phyloP scores from a whole-genome alignment of 2,329 filamentous ascomycete genomes.

The Aspergillus sp. region DNA sequence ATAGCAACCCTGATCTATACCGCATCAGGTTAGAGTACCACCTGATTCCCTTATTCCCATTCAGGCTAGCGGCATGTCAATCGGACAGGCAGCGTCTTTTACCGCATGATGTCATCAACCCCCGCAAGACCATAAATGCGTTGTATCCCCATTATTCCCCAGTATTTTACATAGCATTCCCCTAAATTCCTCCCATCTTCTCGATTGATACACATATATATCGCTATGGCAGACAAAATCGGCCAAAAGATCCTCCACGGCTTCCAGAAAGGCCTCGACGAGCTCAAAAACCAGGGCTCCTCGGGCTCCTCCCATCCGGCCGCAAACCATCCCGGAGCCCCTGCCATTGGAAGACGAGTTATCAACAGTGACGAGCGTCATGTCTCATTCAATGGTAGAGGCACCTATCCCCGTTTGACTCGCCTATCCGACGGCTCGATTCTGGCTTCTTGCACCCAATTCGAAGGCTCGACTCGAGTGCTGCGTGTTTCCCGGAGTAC shows the following conservation, averaged over 20 bases:
- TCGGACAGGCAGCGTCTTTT: too few species aligned
- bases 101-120: too few species aligned
- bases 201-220: background rate
- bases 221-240: background rate
- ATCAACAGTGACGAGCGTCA: conserved; percentile 29
- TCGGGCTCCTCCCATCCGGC: background rate
- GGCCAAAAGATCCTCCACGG: background rate
- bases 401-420: conserved; percentile 45
- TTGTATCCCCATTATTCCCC: too few species aligned
- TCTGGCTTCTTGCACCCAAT: conserved; percentile 41
- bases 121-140: too few species aligned
- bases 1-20: too few species aligned
- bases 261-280: background rate
- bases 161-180: too few species aligned
- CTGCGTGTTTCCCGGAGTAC: conserved; percentile 40
- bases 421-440: conserved; percentile 41
- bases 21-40: too few species aligned
- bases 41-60: too few species aligned
- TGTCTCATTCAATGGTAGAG: conserved; percentile 31
- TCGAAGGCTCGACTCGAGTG: conserved; percentile 31
- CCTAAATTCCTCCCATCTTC: too few species aligned
- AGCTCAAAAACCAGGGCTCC: background rate
- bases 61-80: too few species aligned
- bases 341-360: conserved; percentile 10
- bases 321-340: background rate